Conservation (phyloP, 768 basidiomycete genomes). For the Exidia glandulosa region DNA sequence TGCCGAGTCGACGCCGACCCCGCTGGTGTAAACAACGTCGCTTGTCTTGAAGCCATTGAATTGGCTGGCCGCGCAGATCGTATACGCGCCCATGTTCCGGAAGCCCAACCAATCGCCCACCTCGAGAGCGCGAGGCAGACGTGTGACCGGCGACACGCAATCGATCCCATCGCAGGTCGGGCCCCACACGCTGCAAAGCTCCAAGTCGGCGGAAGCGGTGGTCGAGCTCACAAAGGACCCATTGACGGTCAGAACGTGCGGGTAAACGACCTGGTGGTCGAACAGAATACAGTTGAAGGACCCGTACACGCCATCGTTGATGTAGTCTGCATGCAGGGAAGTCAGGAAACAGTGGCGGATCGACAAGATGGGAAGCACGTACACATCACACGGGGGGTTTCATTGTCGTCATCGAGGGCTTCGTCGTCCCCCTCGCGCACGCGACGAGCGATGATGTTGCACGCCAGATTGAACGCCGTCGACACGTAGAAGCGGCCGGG, state of each 20-base stretch:
- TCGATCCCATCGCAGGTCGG: slow-evolving; percentile 98
- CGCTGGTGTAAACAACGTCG: slow-evolving; percentile 68
- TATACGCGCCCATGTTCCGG: slow-evolving; percentile 97
- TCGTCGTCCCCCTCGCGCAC: slow-evolving; percentile 34
- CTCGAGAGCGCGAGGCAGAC: slow-evolving; percentile 54
- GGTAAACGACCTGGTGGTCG: slow-evolving; percentile 89
- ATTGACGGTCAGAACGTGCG: slow-evolving; percentile 35
- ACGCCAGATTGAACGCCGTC: slow-evolving; percentile 82
- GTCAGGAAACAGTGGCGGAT: not conserved
- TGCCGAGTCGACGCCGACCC: slow-evolving; percentile 35
- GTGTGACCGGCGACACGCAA: slow-evolving; percentile 59
- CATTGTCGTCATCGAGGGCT: slow-evolving; percentile 16
- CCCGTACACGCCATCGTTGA: slow-evolving; percentile 98
- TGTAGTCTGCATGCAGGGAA: slow-evolving; percentile 64
- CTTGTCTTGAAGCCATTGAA: slow-evolving; percentile 88
- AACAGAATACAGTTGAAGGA: slow-evolving; percentile 96
- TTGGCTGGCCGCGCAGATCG: slow-evolving; percentile 90
- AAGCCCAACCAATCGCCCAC: slow-evolving; percentile 99
- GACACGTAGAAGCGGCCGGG: slow-evolving; percentile 93
- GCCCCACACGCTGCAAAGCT: slow-evolving; percentile 80
- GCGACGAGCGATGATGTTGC: slow-evolving; percentile 86
- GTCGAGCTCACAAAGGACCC: slow-evolving; percentile 1
- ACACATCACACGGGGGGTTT: slow-evolving; percentile 79
- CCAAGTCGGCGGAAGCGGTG: slow-evolving; percentile 13
- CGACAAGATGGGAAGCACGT: slow-evolving; percentile 24